Base-by-base conservation (phyloP, 768 basidiomycete genomes). In the Termitomyces bulborhizus region DNA sequence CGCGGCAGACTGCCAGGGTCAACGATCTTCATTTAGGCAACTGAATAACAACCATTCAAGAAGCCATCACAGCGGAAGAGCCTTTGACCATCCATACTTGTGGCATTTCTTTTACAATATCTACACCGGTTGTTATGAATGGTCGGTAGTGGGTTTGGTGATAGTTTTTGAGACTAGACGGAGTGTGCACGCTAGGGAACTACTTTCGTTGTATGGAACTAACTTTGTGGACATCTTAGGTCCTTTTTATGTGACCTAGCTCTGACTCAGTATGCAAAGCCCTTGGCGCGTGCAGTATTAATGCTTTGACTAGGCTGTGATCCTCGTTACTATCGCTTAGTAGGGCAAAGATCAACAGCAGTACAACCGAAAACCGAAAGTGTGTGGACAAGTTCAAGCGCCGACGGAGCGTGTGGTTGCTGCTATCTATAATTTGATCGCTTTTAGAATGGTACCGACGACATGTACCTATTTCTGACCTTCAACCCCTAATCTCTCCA, bases 341-440 rank as follows among this genome's bases (percentile, higher is more conserved):
- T 16, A n/a, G n/a, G n/a, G n/a, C n/a, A n/a, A n/a, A n/a, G n/a
- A n/a, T n/a, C n/a, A 3, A 9, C 18, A 13, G 26, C n/a, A 46
- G 12, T 21, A 13, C 9, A 32, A 32, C 29, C 50, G 34, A 13
- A 34, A 32, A 1, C 21, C 8, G 21, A 18, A 41, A 27, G 15
- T 9, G n/a, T 40, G 16, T 40, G 54, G 54, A 41, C 7, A 29
- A 34, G 26, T 51, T 37, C 45, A 32, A 45, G 48, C 15, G 44
- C 57, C 54, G 54, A 40, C 39, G 43, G 16, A 34, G 39, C 39
- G n/a, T 18, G 18, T 11, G 1, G 18, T 7, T 9, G 47, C 15
- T 34, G 12, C 32, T 48, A 52, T 47, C 50, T 53, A 47, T 46
- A 41, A 53, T 39, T 43, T 51, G 54, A 55, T 55, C 48, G 31